Evolutionary conservation across 768 basidiomycete species (phyloP).

Genomic region (Termitomyces sp.): DNA sequence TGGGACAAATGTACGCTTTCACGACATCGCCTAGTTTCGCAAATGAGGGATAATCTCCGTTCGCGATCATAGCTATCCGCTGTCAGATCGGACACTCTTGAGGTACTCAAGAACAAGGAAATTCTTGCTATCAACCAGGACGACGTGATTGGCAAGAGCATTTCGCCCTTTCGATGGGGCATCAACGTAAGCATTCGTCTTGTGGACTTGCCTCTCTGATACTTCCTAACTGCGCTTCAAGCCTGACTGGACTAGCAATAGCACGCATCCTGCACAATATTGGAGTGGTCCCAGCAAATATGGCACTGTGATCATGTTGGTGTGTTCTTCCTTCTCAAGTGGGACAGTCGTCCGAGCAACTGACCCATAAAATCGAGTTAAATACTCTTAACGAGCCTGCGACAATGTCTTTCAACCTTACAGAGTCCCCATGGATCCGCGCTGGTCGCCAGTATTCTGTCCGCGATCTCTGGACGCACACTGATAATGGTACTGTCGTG

Average conservation of each 20-base stretch:
- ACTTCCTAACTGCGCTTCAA: background rate
- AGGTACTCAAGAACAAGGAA: conserved; percentile 60
- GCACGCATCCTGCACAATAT: conserved; percentile 55
- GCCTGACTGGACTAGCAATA: conserved; percentile 32
- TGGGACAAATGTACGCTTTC: conserved; percentile 10
- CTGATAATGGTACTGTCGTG: conserved; percentile 62
- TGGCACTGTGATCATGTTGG: conserved; percentile 65
- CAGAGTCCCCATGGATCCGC: conserved; percentile 64
- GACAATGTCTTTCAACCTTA: conserved; percentile 54
- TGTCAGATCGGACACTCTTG: conserved; percentile 47
- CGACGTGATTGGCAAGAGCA: conserved; percentile 52
- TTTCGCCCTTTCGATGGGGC: conserved; percentile 70
- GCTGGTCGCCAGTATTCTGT: conserved; percentile 60
- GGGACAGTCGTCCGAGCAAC: background rate
- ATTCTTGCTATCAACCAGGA: conserved; percentile 72
- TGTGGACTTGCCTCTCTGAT: background rate
- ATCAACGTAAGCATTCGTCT: conserved; percentile 42
- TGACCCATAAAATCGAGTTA: conserved; percentile 32
- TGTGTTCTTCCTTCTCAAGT: conserved; percentile 21
- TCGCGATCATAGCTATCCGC: conserved; percentile 34
- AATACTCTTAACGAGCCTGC: conserved; percentile 54
- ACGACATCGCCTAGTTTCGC: background rate
- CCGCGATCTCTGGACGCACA: conserved; percentile 70
- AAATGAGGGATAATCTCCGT: background rate
- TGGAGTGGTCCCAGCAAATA: conserved; percentile 63